Evolutionary conservation across 2,329 filamentous ascomycete genomes (phyloP), one percentile per base, ranked within the genome.

Genomic region (Apiospora aurea): DNA sequence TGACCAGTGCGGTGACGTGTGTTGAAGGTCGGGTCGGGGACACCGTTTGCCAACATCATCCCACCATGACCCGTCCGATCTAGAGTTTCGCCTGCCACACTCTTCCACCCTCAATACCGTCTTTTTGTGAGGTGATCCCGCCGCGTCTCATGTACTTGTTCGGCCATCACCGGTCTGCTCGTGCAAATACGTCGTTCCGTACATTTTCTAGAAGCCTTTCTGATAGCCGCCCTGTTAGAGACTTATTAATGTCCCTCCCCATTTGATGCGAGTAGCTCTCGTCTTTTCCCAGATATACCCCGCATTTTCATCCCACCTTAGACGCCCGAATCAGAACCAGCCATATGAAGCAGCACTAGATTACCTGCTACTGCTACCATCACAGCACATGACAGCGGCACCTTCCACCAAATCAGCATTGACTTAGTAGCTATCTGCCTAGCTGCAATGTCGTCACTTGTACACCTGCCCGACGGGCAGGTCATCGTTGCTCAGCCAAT

Each of bases 381-480:
- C 10, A 21, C 34, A 41, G 57, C 21, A 64, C 57, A 64, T 64
- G 57, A 41, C 34, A 64, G n/a, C 57, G n/a, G 67, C 41, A 46
- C 67, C 67, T 47, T 29, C 57, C 67, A 68, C 21, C 11, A 41
- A 10, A 68, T 29, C 11, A 41, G 18, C 57, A 38, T 13, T 41
- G 53, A 14, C 57, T 64, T 21, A 41, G 18, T 2, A 29, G 26
- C 26, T n/a, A 41, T 18, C 29, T n/a, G n/a, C 18, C 29, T 64
- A 41, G 34, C 57, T 41, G 57, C 57, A 10, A 64, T 64, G 66
- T 69, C 68, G 29, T 81, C 83, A 43, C 80, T 88, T 67, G 86
- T 95, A 73, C 89, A 93, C 81, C 86, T 98, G 76, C 96, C 96
- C 67, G 97, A 98, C 83, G 96, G 95, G 78, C 94, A 96, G 83